Conservation (phyloP, 176 grass and related monocot species). For the Phyllostachys edulis region DNA sequence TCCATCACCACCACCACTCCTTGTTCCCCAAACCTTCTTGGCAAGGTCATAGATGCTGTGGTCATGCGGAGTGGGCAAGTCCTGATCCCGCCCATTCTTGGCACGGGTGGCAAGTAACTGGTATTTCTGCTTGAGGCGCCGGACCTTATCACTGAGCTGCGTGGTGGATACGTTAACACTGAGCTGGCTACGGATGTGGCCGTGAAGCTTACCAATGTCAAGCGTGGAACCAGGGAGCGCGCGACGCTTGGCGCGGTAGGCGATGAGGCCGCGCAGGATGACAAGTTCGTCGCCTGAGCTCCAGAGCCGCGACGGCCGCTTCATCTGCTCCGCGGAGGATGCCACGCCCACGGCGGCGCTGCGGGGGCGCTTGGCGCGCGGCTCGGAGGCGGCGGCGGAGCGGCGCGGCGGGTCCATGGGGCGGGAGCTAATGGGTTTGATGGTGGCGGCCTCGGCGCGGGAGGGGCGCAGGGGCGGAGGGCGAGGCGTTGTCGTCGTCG, state of each 20-base stretch:
- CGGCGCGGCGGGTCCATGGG: slow-evolving; percentile 53
- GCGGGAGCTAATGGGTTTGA: slow-evolving; percentile 71
- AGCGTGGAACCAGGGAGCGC: slow-evolving; percentile 39
- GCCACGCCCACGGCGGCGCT: slow-evolving; percentile 6
- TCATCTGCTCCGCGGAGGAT: slow-evolving; percentile 35
- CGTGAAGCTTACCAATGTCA: slow-evolving; percentile 41
- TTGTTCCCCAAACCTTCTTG: slow-evolving; percentile 58
- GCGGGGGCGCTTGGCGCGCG: slow-evolving; percentile 52
- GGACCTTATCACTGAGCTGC: slow-evolving; percentile 62
- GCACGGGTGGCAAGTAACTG: slow-evolving; percentile 5
- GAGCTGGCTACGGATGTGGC: slow-evolving; percentile 44
- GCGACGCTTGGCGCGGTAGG: slow-evolving; percentile 48
- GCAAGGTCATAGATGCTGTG: slow-evolving; percentile 40
- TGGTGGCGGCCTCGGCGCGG: slow-evolving; percentile 46
- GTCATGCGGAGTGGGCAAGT: slow-evolving; percentile 47
- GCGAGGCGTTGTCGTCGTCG: slow-evolving; percentile 40
- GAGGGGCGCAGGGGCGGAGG: slow-evolving; percentile 31
- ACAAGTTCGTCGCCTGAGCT: slow-evolving; percentile 49
- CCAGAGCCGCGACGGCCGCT: slow-evolving; percentile 58
- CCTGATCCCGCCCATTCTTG: slow-evolving; percentile 39
- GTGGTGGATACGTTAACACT: slow-evolving; percentile 42
- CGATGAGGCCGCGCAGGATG: slow-evolving; percentile 51
- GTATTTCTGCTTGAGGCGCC: slow-evolving; percentile 68
- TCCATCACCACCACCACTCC: not conserved
- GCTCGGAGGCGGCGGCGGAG: slow-evolving; percentile 11